These are phyloP conservation scores for Trametes cingulata DNA, from an alignment of 768 basidiomycete genomes.

Conservation along the genomic window DNA sequence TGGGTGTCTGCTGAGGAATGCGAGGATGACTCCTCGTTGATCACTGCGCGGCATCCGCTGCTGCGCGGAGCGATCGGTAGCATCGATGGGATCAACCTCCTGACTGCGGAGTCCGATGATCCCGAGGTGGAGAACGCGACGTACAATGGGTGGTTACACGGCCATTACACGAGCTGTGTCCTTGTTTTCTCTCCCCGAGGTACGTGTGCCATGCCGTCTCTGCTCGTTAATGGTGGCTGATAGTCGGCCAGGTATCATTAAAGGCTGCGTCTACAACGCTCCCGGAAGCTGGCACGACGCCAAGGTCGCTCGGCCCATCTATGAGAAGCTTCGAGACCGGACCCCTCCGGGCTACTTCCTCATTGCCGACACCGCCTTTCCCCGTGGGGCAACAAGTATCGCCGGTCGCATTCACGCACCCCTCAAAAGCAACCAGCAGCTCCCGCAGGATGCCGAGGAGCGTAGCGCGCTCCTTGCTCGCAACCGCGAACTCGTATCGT, in stretches of 20 bases:
- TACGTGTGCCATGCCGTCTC: conserved; percentile 1
- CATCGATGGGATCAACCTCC: conserved; percentile 45
- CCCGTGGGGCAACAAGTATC: conserved; percentile 35
- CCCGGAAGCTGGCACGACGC: conserved; percentile 55
- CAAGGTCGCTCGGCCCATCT: conserved; percentile 42
- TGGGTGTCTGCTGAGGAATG: conserved; percentile 32
- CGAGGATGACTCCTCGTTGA: conserved; percentile 29
- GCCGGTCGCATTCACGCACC: conserved; percentile 39
- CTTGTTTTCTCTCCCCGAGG: conserved; percentile 38
- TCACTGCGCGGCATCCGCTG: conserved; percentile 32
- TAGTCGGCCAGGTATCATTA: conserved; percentile 43
- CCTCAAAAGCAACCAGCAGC: conserved; percentile 35
- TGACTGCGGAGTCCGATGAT: conserved; percentile 39
- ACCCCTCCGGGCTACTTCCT: conserved; percentile 46
- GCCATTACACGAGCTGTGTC: conserved; percentile 42
- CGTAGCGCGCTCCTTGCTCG: conserved; percentile 29
- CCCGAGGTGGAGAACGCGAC: conserved; percentile 46
- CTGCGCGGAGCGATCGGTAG: conserved; percentile 42
- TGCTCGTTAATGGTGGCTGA: background rate
- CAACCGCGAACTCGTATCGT: conserved; percentile 45
- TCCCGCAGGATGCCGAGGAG: conserved; percentile 21
- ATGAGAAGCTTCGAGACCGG: conserved; percentile 32
- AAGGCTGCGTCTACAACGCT: conserved; percentile 38
- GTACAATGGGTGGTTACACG: conserved; percentile 46
- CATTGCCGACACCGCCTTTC: conserved; percentile 49